phyloP scores from a whole-genome alignment of 2,329 filamentous ascomycete species.

The Xylaria sp. region DNA sequence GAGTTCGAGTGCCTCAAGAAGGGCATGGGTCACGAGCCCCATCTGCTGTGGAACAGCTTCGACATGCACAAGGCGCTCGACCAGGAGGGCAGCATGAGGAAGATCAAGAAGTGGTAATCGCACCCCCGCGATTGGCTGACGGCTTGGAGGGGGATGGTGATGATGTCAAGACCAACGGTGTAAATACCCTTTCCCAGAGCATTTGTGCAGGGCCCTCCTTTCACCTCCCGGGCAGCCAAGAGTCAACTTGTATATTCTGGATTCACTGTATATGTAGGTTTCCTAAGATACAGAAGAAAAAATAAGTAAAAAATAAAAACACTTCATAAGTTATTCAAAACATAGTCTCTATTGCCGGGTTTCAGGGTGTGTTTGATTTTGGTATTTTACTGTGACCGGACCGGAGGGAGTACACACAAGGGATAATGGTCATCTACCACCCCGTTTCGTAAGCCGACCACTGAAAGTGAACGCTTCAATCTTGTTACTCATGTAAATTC shows the following conservation, averaged over 20 bases:
- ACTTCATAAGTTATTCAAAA: no score
- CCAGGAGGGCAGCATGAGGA: conserved; percentile 84
- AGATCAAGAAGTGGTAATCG: conserved; percentile 69
- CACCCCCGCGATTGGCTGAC: background rate
- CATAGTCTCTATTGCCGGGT: no score
- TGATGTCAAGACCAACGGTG: background rate
- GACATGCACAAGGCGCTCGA: conserved; percentile 86
- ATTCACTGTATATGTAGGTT: background rate
- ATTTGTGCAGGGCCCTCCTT: background rate
- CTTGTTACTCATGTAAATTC: no score
- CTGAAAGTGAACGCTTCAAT: no score
- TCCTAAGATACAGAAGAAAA: background rate
- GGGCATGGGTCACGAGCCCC: conserved; percentile 89
- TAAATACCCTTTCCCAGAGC: background rate
- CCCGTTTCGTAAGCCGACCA: no score
- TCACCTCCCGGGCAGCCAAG: no score
- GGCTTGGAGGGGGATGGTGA: background rate
- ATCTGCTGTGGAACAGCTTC: conserved; percentile 83
- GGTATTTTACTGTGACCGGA: no score
- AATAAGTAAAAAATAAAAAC: background rate
- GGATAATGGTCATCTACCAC: no score
- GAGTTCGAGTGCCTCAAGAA: conserved; percentile 85
- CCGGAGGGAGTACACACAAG: no score
- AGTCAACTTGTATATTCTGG: background rate
- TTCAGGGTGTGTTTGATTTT: no score